Percentiles rank a stretch among this genome's conserved stretches.
Evolutionary conservation across 2,329 filamentous ascomycete species (phyloP).

Genomic region (Nemania serpens): DNA sequence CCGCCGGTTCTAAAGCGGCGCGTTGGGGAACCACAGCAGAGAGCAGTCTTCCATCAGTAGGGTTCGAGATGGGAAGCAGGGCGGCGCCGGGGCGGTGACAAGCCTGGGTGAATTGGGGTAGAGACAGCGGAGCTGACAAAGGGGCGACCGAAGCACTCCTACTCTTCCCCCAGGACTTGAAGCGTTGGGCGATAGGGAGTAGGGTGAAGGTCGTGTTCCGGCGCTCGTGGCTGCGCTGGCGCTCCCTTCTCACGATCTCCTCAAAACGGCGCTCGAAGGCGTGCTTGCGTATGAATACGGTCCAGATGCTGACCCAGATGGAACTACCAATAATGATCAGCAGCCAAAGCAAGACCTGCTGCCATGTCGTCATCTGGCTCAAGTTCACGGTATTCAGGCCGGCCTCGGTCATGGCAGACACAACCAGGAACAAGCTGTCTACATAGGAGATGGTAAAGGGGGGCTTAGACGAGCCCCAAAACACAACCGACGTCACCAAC

Average conservation of each 20-base stretch:
- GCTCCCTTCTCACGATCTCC: slow-evolving; percentile 53
- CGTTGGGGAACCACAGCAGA: slow-evolving; percentile 28
- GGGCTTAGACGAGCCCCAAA: slow-evolving; percentile 61
- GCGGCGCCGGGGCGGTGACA: background rate
- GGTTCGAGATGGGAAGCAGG: slow-evolving; percentile 31
- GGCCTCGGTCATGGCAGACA: slow-evolving; percentile 69
- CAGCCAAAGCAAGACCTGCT: slow-evolving; percentile 67
- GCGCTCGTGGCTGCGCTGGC: slow-evolving; percentile 40
- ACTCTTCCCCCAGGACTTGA: slow-evolving; percentile 31
- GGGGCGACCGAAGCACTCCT: slow-evolving; percentile 18
- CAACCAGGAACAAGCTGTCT: slow-evolving; percentile 66
- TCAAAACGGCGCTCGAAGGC: slow-evolving; percentile 66
- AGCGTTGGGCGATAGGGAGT: slow-evolving; percentile 35
- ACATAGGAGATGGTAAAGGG: slow-evolving; percentile 59
- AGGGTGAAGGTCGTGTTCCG: slow-evolving; percentile 36
- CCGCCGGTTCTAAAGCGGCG: background rate
- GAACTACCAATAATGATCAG: slow-evolving; percentile 67
- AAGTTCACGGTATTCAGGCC: slow-evolving; percentile 66
- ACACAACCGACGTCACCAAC: slow-evolving; percentile 61
- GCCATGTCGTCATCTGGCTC: slow-evolving; percentile 66
- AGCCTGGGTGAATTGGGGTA: background rate
- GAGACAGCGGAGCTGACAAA: slow-evolving; percentile 11
- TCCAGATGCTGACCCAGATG: slow-evolving; percentile 67
- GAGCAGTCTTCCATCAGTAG: slow-evolving; percentile 29
- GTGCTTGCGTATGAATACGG: slow-evolving; percentile 63